Evolutionary conservation across 257 asterid genomes (phyloP), one percentile per base, ranked within the genome.

Genomic region (Solanum sejunctum): DNA sequence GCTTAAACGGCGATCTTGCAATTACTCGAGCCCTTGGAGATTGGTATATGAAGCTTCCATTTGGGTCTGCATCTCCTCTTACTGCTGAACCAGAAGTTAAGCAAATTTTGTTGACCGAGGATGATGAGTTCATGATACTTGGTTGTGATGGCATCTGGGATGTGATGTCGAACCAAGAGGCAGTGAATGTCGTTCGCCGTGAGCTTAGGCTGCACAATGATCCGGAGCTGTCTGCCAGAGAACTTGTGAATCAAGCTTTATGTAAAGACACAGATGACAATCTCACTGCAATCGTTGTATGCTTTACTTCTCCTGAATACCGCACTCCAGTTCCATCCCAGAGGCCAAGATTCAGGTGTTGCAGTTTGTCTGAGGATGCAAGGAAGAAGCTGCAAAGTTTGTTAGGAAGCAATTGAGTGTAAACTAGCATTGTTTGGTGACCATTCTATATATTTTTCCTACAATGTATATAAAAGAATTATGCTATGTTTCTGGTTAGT

Each of bases 121-220:
- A 96, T 2, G 99, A 96, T 6, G 99, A 96, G 70, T 96, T 96
- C 89, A 77, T 96, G 92, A 95, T 96, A 56, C 87, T 96, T 36
- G 98, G 93, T 39, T 96, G 98, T 7, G 99, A 96, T 87, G 99
- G 99, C 69, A 88, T 96, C 28, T 96, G 99, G 99, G 99, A 96
- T 56, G 98, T 92, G 32, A 82, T 96, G 88, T 90, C 98, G 2
- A 96, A 95, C 88, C 93, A 96, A 90, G 98, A 93, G 20, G 98
- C 98, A 0, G 97, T 96, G 6, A 81, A 94, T 84, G 80, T 96
- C 8, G 98, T 95, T 49, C 90, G 91, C 6, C 84, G 82, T 21
- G 93, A 91, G 91, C 97, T 96, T 26, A 89, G 91, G 88, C 82
- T 57, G 83, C 93, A 93, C 43, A 86, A 88, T 47, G 96, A 95